These are phyloP conservation scores for Rhodotorula sp. DNA, from an alignment of 1,284 basidiomycete species.

Conservation along the genomic window DNA sequence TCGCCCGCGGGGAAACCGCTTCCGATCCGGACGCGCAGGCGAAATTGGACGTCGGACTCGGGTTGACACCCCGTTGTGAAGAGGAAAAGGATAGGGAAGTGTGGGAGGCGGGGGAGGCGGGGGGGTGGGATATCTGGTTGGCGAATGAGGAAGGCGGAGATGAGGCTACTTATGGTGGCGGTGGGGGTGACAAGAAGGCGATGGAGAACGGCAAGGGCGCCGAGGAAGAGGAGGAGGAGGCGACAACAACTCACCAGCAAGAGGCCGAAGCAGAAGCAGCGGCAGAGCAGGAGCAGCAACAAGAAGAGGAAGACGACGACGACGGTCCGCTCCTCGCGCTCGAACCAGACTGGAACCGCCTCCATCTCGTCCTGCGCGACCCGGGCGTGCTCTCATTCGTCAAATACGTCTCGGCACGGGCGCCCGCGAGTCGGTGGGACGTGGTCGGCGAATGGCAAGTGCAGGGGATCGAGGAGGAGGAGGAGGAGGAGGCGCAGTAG, in stretches of 20 bases:
- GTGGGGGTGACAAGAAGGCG: constrained; percentile 7
- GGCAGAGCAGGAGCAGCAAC: constrained; percentile 45
- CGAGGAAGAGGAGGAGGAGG: constrained; percentile 3
- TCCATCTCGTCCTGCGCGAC: constrained; percentile 87
- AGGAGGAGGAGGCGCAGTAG: constrained; percentile 5
- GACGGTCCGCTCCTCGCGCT: constrained; percentile 84
- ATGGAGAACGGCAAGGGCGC: background rate
- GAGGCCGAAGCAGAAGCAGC: constrained; percentile 46
- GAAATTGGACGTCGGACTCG: constrained; percentile 84
- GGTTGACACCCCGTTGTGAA: constrained; percentile 73
- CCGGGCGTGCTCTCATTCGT: constrained; percentile 91
- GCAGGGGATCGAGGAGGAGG: constrained; percentile 51
- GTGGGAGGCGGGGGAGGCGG: constrained; percentile 53
- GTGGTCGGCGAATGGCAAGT: constrained; percentile 85
- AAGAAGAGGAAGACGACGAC: constrained; percentile 52
- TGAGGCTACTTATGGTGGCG: constrained; percentile 28
- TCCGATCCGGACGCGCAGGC: constrained; percentile 61
- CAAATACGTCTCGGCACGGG: constrained; percentile 85
- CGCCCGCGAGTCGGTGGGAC: constrained; percentile 86
- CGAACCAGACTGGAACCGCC: constrained; percentile 85
- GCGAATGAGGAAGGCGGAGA: constrained; percentile 46
- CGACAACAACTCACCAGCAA: background rate
- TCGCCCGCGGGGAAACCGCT: constrained; percentile 66
- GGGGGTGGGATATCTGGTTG: constrained; percentile 38
- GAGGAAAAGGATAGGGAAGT: constrained; percentile 45